Conservation (phyloP, 768 basidiomycete genomes). For the Suillus tomentosus region DNA sequence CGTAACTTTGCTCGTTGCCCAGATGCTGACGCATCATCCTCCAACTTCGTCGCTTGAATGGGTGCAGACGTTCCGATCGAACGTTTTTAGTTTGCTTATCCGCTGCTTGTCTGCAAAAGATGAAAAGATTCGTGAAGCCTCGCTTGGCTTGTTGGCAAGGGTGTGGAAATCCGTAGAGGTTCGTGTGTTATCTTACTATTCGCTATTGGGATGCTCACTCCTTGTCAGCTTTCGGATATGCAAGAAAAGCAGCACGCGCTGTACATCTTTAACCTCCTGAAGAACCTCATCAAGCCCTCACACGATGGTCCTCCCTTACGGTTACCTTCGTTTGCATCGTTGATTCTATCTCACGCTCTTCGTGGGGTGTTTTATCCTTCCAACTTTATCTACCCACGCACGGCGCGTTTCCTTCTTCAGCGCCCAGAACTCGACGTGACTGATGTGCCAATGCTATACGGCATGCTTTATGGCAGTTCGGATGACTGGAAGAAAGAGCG, state of each 20-base stretch:
- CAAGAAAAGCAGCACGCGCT: conserved; percentile 77
- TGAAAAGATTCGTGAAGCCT: conserved; percentile 56
- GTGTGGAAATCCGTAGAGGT: conserved; percentile 69
- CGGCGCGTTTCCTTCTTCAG: conserved; percentile 87
- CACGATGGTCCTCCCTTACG: conserved; percentile 45
- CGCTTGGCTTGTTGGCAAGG: conserved; percentile 60
- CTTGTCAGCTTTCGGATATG: conserved; percentile 58
- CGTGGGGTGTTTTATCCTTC: conserved; percentile 85
- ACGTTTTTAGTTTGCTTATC: conserved; percentile 72
- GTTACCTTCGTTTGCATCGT: conserved; percentile 75
- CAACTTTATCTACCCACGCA: conserved; percentile 84
- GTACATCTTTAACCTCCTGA: conserved; percentile 68
- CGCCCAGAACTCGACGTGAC: conserved; percentile 75
- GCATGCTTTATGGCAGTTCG: conserved; percentile 77
- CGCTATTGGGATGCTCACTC: conserved; percentile 1
- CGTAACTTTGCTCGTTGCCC: conserved; percentile 63
- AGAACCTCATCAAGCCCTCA: conserved; percentile 52
- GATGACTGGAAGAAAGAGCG: conserved; percentile 87
- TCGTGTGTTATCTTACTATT: conserved; percentile 22
- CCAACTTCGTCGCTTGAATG: conserved; percentile 64
- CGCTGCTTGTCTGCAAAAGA: conserved; percentile 72
- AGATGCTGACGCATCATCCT: conserved; percentile 60
- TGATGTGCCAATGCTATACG: conserved; percentile 91
- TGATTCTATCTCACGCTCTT: conserved; percentile 82
- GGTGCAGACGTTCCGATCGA: conserved; percentile 69